Evolutionary conservation across 139 green algal species (phyloP), one percentile per base, ranked within the genome.

Genomic region (Edaphochlamys debaryana): DNA sequence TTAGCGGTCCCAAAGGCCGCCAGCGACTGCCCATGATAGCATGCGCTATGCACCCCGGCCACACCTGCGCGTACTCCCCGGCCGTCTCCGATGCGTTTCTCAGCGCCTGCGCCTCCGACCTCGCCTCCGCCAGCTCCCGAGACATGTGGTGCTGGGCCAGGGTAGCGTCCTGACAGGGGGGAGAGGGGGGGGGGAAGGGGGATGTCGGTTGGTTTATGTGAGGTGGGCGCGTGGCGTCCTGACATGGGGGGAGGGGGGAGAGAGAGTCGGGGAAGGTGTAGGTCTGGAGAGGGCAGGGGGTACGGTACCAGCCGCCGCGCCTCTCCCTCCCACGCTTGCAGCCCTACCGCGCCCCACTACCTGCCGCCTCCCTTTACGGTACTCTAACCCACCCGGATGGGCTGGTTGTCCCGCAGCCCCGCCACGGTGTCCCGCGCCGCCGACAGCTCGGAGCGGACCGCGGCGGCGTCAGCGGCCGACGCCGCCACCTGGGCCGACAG

Each of bases 131-230:
- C 42, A 81, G 60, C 2, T 81, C 60, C 30, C 17, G 41, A n/a
- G 40, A 36, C 20, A 81, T 38, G 32, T 45, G 13, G 40, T 81
- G 75, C 60, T 71, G 60, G 0, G 75, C 75, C n/a, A 81, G 60
- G 22, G 75, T 81, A n/a, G 75, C 75, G 23, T 81, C 75, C 75
- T 81, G 75, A 0, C 38, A n/a, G n/a, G n/a, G n/a, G n/a, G n/a
- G n/a, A n/a, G n/a, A n/a, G n/a, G n/a, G n/a, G n/a, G n/a, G n/a
- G n/a, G n/a, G n/a, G n/a, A n/a, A n/a, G n/a, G n/a, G n/a, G n/a
- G n/a, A n/a, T n/a, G n/a, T n/a, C n/a, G n/a, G n/a, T n/a, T n/a
- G n/a, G n/a, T n/a, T n/a, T n/a, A n/a, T n/a, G n/a, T n/a, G n/a
- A n/a, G n/a, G n/a, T n/a, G n/a, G n/a, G n/a, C n/a, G n/a, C n/a